Base-by-base conservation (phyloP, 1,284 basidiomycete species). In the Cryptococcus floricola region DNA sequence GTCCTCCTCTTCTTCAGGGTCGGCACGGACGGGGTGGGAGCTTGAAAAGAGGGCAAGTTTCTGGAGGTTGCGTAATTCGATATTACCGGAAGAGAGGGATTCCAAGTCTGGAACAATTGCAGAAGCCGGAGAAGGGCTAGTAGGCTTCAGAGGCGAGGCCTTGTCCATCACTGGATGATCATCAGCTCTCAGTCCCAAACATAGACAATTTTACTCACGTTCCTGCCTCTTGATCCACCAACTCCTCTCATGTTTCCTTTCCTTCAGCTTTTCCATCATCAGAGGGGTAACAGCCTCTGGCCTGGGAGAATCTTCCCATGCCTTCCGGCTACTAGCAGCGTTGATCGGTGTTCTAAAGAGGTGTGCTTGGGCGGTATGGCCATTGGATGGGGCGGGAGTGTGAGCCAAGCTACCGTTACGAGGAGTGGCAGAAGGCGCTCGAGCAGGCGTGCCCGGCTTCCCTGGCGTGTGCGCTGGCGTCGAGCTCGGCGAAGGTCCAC, bases 271-370 rank as follows among this genome's bases (percentile, higher is more conserved):
- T 7, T 66, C 60, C 43, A 70, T 54, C 59, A 70, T 64, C 48
- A 58, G 31, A 16, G 69, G 69, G 12, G 67, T 70, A 31, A 70
- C 56, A 4, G 58, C 58, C 38, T 63, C 61, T 5, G 58, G 58
- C 45, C 62, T 56, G 1, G 73, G 73, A 6, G 71, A 74, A 48
- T 75, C 73, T 49, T 71, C 66, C 73, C 73, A 74, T 12, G 53
- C 50, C 31, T 58, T 57, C 34, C 59, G 42, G 7, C 43, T 16
- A 13, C 47, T 14, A 5, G 49, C 28, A 28, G 18, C 31, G n/a
- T 52, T 55, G 4, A 55, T 25, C 1, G 63, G 58, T 10, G 61
- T 62, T 41, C 50, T 49, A 25, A 49, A 59, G 5, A 43, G 39
- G 34, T 41, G 48, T 38, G 37, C 39, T 39, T 56, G 51, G 57